Conservation (phyloP, 2,329 filamentous ascomycete genomes). For the Grosmannia clavigera region DNA sequence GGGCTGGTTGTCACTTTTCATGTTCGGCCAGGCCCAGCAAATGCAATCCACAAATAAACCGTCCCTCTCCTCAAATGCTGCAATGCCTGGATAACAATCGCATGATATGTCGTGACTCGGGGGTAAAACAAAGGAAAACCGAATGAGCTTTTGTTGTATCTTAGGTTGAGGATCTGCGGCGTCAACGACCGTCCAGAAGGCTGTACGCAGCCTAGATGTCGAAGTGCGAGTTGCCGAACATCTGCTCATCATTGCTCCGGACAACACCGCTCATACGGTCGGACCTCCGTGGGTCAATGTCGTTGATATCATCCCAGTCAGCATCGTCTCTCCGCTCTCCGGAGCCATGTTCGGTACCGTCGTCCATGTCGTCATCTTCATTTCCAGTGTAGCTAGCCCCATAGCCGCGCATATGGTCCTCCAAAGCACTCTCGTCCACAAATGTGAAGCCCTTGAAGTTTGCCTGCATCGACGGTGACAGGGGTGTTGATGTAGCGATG, state of each 20-base stretch:
- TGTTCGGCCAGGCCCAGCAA: conserved; percentile 5
- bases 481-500: conserved; percentile 77
- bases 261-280: conserved; percentile 55
- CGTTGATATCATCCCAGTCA: conserved; percentile 48
- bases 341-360: conserved; percentile 33
- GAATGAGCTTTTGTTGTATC: not conserved
- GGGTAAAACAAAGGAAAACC: not conserved
- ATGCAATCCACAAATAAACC: conserved; percentile 5
- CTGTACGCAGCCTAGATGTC: conserved; percentile 32
- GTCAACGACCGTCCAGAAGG: too few relatives aligned
- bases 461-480: conserved; percentile 91
- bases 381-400: conserved; percentile 22
- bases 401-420: conserved; percentile 61
- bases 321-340: conserved; percentile 26
- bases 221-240: conserved; percentile 51
- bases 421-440: conserved; percentile 92
- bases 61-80: conserved; percentile 3
- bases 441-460: conserved; percentile 99
- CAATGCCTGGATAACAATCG: conserved; percentile 4
- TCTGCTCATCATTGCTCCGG: conserved; percentile 47
- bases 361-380: conserved; percentile 49
- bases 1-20: conserved; percentile 1
- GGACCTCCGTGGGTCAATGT: conserved; percentile 35
- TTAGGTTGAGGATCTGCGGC: too few relatives aligned
- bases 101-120: not conserved